Evolutionary conservation across 129 eudicot species (phyloP), one percentile per base, ranked within the genome.

Genomic region (Kitagawia praeruptora): DNA sequence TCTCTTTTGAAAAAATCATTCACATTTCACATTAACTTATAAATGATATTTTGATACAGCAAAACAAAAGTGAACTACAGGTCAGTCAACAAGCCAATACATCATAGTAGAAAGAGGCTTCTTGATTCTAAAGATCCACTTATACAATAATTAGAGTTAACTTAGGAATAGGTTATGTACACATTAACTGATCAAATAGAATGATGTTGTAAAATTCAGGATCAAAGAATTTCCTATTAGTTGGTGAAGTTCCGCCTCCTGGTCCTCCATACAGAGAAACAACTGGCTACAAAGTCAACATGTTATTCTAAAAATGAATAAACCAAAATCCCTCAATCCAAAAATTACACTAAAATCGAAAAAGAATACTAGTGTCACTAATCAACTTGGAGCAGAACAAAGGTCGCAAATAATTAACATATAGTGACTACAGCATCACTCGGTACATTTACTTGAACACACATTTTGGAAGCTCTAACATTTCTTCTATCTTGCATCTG

Each of bases 201-300:
- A 92, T 87, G 61, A 96, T 96, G 44, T 93, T 87, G 81, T 92
- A 95, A 81, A 92, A 95, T 53, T 86, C 86, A 77, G 99, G 99
- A 85, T 95, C 99, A 82, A 95, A 95, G 85, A 95, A 95, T 85
- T 87, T 92, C 76, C 99, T 86, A 81, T 95, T 95, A 82, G 82
- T 87, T 56, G 99, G 97, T 82, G 99, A 85, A 44, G 99, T 95
- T 75, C 99, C 97, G 79, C 99, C 99, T 72, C 99, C 99, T 75
- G 99, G 99, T 14, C 99, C 99, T 63, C 99, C 99, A 89, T 95
- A 97, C 47, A 95, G 95, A 84, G 92, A 95, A 74, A 90, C 90
- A 81, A 92, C 97, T 12, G 99, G 97, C 99, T 95, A 93, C 92
- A 89, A 75, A 27, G 47, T 54, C 58, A 70, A 41, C 38, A 47